Evolutionary conservation across 257 asterid species (phyloP).

Genomic region (Nemophila menziesii): DNA sequence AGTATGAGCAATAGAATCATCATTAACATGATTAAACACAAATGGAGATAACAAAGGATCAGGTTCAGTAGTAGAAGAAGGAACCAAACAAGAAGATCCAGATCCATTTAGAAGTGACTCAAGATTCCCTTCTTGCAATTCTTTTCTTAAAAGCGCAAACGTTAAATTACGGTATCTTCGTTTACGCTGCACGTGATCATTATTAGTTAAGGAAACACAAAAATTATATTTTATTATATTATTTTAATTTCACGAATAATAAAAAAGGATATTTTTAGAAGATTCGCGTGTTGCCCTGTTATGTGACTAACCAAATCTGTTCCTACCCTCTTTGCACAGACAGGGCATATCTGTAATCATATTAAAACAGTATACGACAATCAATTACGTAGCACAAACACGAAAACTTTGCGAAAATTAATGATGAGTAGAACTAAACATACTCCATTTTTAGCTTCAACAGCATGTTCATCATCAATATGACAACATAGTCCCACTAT

Average conservation of each 20-base stretch:
- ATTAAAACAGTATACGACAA: neutral
- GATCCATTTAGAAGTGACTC: slow-evolving; percentile 52
- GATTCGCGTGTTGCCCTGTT: slow-evolving; percentile 57
- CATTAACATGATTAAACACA: slow-evolving; percentile 40
- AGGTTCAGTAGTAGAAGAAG: slow-evolving; percentile 37
- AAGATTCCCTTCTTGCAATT: slow-evolving; percentile 58
- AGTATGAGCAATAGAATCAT: slow-evolving; percentile 25
- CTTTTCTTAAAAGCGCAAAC: slow-evolving; percentile 43
- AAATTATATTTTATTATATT: neutral
- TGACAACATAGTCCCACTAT: slow-evolving; percentile 87
- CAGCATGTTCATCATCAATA: slow-evolving; percentile 71
- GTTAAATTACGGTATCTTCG: slow-evolving; percentile 44
- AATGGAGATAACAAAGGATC: slow-evolving; percentile 65
- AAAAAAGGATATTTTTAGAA: slow-evolving; percentile 67
- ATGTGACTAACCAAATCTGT: slow-evolving; percentile 62
- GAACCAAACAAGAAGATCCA: slow-evolving; percentile 36
- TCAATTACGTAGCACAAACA: neutral
- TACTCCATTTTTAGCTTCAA: slow-evolving; percentile 86
- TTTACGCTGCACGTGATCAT: slow-evolving; percentile 54
- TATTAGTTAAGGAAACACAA: slow-evolving; percentile 33
- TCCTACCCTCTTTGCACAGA: slow-evolving; percentile 55
- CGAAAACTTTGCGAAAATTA: neutral
- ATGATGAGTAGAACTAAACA: neutral
- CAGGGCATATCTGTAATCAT: slow-evolving; percentile 59
- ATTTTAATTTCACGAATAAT: neutral